These are phyloP conservation scores for Plasmodium relictum DNA, from an alignment of 169 alveolate genomes.

Conservation along the genomic window DNA sequence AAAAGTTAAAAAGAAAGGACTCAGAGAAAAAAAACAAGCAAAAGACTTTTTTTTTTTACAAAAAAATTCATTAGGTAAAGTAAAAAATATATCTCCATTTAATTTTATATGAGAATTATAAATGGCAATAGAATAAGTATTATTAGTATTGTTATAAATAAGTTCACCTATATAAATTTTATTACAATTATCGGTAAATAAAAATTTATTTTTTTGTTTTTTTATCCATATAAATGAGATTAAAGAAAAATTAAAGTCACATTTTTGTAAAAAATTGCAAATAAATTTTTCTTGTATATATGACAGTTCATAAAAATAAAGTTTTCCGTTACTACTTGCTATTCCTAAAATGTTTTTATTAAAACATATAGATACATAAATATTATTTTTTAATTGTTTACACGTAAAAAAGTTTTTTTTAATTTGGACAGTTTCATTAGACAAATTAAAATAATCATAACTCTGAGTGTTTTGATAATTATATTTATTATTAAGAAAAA, in stretches of 20 bases:
- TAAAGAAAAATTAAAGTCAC: slow-evolving; percentile 1
- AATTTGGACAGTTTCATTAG: background rate
- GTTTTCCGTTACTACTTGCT: background rate
- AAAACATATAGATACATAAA: background rate
- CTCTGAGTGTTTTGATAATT: background rate
- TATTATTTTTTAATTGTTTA: background rate
- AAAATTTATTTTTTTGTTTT: background rate
- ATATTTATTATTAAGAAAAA: too few species aligned
- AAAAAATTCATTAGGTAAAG: slow-evolving; percentile 2
- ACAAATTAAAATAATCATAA: background rate
- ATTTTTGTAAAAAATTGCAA: background rate
- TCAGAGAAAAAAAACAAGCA: background rate
- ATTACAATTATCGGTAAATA: background rate
- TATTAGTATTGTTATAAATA: background rate
- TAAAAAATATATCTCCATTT: background rate
- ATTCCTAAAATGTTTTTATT: background rate
- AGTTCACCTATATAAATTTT: background rate
- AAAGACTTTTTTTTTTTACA: slow-evolving; percentile 2
- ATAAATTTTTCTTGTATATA: background rate
- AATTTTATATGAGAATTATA: slow-evolving; percentile 5
- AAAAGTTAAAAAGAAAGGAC: slow-evolving; percentile 1
- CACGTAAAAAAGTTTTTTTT: background rate
- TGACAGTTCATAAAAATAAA: background rate
- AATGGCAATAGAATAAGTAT: background rate
- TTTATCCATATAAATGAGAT: slow-evolving; percentile 3